These are phyloP conservation scores for Gillenia trifoliata DNA, from an alignment of 306 rosid genomes.

Conservation along the genomic window DNA sequence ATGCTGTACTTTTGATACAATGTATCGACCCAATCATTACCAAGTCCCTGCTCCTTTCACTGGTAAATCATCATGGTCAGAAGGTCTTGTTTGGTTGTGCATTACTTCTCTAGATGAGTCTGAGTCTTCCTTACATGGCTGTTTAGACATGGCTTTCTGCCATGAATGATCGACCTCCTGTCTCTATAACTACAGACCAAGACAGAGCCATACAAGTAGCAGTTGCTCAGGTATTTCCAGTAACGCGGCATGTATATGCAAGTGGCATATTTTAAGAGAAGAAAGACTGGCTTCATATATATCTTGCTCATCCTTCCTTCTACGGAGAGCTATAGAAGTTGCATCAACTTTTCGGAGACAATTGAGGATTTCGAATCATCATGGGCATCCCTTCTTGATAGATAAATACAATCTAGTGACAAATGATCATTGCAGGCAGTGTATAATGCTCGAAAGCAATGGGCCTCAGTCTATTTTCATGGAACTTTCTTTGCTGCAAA, in stretches of 20 bases:
- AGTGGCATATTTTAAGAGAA: conserved; percentile 86
- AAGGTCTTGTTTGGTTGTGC: conserved; percentile 78
- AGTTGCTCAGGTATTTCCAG: conserved; percentile 53
- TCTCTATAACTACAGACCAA: conserved; percentile 76
- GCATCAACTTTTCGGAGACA: conserved; percentile 61
- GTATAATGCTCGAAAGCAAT: conserved; percentile 69
- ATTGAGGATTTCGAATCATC: conserved; percentile 59
- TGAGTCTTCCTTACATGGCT: conserved; percentile 66
- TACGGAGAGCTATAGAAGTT: conserved; percentile 65
- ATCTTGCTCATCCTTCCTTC: conserved; percentile 68
- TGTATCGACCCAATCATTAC: conserved; percentile 76
- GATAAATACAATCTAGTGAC: conserved; percentile 47
- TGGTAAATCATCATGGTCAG: conserved; percentile 82
- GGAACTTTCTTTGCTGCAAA: conserved; percentile 67
- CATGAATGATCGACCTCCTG: conserved; percentile 61
- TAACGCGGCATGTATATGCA: conserved; percentile 72
- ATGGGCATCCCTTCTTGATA: conserved; percentile 55
- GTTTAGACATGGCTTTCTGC: conserved; percentile 74
- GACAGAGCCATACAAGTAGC: conserved; percentile 73
- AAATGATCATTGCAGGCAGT: conserved; percentile 83
- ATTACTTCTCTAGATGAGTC: conserved; percentile 70
- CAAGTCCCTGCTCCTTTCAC: conserved; percentile 84
- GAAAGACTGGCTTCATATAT: conserved; percentile 69
- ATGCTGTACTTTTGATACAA: conserved; percentile 77
- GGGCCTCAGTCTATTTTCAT: conserved; percentile 83